Base-by-base conservation (phyloP, 202 grass and related monocot species). In the Digitaria exilis region DNA sequence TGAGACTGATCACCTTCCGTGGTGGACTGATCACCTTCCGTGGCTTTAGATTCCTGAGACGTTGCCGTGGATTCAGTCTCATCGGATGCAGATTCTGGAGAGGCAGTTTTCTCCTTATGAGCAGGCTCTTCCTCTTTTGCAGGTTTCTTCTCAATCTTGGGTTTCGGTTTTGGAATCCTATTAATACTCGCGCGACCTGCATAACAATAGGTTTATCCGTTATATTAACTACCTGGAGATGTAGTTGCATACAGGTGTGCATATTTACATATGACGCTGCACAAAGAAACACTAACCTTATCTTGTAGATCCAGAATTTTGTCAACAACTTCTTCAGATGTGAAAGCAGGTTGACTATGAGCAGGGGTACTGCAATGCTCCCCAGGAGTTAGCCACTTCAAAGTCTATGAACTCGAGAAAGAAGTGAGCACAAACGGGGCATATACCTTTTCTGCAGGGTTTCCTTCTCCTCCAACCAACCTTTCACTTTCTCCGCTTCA, bases 131-230 rank as follows among this genome's bases (percentile, higher is more conserved):
- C n/a, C n/a, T n/a, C n/a, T n/a, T n/a, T n/a, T 6, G 62, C 22
- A 77, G 96, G 81, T 88, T 92, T 96, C 81, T 99, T 96, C 58
- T 96, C 96, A 35, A 96, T 37, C 83, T 99, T 99, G 43, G 96
- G 91, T 79, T 98, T 99, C 80, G 96, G 96, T 88, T 92, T 96
- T 12, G 96, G 93, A 30, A 99, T 96, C 73, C 91, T 94, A 57
- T 99, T 96, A 72, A 99, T 84, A 65, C 85, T 92, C 10, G 91
- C n/a, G n/a, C 90, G 12, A 96, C 91, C 96, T 99, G 82, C 60
- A 84, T 26, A 56, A 4, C 46, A 21, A 71, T 74, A 17, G 31
- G 48, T 31, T n/a, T 62, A 32, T 32, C 34, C n/a, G 16, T 57
- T 75, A 48, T 28, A 44, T 63, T 62, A 55, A 69, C 35, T 19